Evolutionary conservation across 345 rosid genomes (phyloP).

Genomic region (Populus deltoides): DNA sequence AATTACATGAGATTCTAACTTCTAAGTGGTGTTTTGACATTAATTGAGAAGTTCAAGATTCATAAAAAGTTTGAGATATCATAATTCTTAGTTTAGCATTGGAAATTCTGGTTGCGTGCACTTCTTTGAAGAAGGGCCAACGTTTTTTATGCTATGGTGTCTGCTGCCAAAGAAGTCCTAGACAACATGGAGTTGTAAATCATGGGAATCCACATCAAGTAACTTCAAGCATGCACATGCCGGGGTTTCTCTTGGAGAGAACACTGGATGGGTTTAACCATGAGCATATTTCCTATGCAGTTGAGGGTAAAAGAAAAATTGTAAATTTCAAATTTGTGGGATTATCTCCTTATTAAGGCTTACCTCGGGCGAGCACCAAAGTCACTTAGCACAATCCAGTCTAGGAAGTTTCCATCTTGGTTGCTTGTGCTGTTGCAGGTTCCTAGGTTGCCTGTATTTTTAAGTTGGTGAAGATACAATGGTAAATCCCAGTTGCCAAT

Average conservation of each 20-base stretch:
- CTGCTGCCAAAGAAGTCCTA: not conserved
- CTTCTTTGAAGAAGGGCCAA: not conserved
- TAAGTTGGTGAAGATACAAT: not conserved
- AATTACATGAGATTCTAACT: not conserved
- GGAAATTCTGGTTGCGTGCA: not conserved
- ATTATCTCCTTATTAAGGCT: not conserved
- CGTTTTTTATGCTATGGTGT: not conserved
- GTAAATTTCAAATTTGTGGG: not conserved
- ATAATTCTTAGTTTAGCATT: not conserved
- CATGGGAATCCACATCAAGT: not conserved
- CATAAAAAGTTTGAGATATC: not conserved
- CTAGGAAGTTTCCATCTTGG: not conserved
- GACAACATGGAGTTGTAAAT: not conserved
- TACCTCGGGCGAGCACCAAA: not conserved
- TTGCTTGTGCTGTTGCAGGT: not conserved
- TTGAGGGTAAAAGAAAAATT: not conserved
- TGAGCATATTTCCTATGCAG: not conserved
- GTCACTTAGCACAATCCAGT: not conserved
- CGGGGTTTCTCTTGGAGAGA: not conserved
- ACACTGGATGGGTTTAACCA: not conserved
- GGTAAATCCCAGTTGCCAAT: not conserved
- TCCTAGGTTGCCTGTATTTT: not conserved
- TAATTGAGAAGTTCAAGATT: not conserved
- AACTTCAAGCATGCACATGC: not conserved
- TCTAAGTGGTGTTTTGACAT: not conserved